Percentiles rank a stretch among this genome's conserved stretches.
Conservation (phyloP, 1,139 yeast genomes). For the Geotrichum carabidarum region DNA sequence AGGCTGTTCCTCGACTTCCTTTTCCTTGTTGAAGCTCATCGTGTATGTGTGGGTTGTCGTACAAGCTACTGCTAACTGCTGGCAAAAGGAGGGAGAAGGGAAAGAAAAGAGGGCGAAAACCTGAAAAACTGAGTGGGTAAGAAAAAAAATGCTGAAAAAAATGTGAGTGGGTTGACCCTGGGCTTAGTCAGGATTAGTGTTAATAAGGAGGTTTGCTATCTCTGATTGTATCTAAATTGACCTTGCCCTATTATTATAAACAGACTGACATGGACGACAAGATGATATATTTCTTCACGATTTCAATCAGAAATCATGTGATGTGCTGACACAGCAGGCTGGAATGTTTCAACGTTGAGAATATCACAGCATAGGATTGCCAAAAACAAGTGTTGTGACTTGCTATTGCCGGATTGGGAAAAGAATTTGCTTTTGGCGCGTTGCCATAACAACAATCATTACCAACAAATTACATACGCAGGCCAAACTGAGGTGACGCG, state of each 20-base stretch:
- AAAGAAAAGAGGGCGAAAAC: constrained; percentile 28
- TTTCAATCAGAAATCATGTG: background rate
- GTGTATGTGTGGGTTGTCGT: constrained; percentile 17
- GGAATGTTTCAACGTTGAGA: background rate
- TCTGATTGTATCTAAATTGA: background rate
- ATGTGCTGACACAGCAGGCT: background rate
- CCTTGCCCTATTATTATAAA: constrained; percentile 3
- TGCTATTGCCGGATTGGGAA: background rate
- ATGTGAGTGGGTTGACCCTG: background rate
- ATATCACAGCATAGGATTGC: background rate
- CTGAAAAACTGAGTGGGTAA: constrained; percentile 16
- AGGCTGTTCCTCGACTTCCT: constrained; percentile 78
- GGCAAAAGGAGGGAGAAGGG: constrained; percentile 18
- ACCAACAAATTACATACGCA: background rate
- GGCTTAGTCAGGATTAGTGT: background rate
- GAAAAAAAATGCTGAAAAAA: constrained; percentile 28
- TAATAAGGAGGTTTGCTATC: constrained; percentile 1
- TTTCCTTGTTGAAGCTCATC: constrained; percentile 45
- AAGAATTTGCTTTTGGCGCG: background rate
- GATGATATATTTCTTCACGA: background rate
- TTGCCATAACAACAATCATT: background rate
- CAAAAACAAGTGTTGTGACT: background rate
- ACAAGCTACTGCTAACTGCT: constrained; percentile 13
- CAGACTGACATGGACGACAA: background rate
- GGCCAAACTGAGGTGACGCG: background rate